Percentiles rank a stretch among this genome's conserved stretches.
Evolutionary conservation across 495 filamentous ascomycete genomes (phyloP).

Genomic region (Annulohypoxylon bovei): DNA sequence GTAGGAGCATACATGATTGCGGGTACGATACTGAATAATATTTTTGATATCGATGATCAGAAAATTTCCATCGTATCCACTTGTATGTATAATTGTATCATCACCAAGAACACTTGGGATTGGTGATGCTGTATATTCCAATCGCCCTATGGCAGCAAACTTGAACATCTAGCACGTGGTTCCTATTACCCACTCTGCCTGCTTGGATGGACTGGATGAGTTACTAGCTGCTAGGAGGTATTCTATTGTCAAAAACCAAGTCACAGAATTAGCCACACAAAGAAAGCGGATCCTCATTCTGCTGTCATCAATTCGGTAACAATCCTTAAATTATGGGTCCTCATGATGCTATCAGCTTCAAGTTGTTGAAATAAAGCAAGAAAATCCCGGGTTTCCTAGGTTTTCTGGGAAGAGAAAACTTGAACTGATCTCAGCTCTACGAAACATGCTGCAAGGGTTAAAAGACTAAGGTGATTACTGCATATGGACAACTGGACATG

Average conservation of each 20-base stretch:
- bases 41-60: not conserved
- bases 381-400: not conserved
- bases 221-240: not conserved
- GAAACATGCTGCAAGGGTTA: conserved; percentile 20
- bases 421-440: not conserved
- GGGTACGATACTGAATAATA: not conserved
- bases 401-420: conserved; percentile 12
- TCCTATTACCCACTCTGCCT: not conserved
- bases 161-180: not conserved
- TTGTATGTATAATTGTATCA: not conserved
- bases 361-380: conserved; percentile 18
- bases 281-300: not conserved
- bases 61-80: not conserved
- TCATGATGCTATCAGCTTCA: conserved; percentile 16
- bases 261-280: not conserved
- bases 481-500: conserved; percentile 29
- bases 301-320: not conserved
- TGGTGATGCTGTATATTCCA: not conserved
- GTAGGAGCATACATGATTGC: not conserved
- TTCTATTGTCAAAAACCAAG: not conserved
- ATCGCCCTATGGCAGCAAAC: not conserved
- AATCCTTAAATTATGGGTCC: not conserved
- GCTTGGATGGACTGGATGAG: too few species aligned
- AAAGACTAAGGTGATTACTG: conserved; percentile 32
- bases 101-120: not conserved